Base-by-base conservation (phyloP, 1,139 yeast genomes). In the Blastobotrys apis region DNA sequence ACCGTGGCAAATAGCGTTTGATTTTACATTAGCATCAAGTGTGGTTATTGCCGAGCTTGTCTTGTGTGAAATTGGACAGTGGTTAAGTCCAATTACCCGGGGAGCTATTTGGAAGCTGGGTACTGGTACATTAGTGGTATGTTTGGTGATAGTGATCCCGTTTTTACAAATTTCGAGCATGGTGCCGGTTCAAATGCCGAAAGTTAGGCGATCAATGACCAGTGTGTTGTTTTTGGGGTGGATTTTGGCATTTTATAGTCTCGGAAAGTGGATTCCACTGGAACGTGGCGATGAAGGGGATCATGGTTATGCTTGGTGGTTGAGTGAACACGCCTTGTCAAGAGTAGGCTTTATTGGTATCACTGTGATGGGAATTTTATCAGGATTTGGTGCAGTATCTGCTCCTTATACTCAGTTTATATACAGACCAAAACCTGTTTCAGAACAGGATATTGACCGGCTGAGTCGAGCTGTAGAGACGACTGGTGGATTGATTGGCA, bases 341-440 rank as follows among this genome's bases (percentile, higher is more conserved):
- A 37, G 83, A 50, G 66, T 84, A 3, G 80, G 85, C 2, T 73
- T 84, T 41, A 72, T 80, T 13, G 95, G 95, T 1, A 80, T 84
- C 21, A 78, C 86, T 1, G 67, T 81, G 32, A 80, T 84, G 73
- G 87, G 90, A 0, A 60, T 77, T 0, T 65, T 85, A 32, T 80
- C 88, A 2, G 94, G 94, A 0, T 69, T 84, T 36, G 92, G 92
- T 1, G 80, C 88, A 9, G 77, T 80, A 13, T 73, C 88, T n/a
- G 80, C 87, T 0, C 80, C 84, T 1, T 75, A 74, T 65, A 68
- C 64, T 49, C 68, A 50, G 40, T 67, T 63, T 53, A 31, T 68
- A 39, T 52, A 62, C 42, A 56, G 56, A 37, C 47, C 55, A 5
- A 50, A 54, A 22, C 54, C 50, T 1, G 62, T 65, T 13, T 54